Evolutionary conservation across 768 basidiomycete genomes (phyloP).

Genomic region (Hericium rajendrae): DNA sequence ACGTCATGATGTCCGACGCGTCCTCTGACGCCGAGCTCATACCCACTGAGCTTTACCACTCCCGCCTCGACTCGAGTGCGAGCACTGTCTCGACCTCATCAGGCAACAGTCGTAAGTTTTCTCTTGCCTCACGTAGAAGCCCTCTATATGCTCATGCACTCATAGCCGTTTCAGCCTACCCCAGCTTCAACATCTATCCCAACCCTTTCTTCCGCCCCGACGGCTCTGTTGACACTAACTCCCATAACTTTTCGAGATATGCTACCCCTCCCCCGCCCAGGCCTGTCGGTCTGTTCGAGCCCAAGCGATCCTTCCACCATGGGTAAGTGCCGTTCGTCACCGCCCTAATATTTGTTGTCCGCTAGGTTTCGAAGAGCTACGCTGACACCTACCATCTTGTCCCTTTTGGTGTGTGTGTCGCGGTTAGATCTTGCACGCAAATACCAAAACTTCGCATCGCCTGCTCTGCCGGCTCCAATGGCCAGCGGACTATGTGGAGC

Average conservation of each 20-base stretch:
- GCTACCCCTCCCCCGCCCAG: constrained; percentile 32
- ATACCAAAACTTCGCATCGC: constrained; percentile 79
- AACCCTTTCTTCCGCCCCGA: constrained; percentile 9
- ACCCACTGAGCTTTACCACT: constrained; percentile 40
- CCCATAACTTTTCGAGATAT: constrained; percentile 19
- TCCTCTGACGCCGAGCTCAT: constrained; percentile 49
- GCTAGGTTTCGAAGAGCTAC: background rate
- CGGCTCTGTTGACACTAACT: constrained; percentile 38
- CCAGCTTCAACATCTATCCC: constrained; percentile 49
- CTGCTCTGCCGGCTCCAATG: constrained; percentile 59
- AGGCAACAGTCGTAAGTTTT: constrained; percentile 15
- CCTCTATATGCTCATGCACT: constrained; percentile 24
- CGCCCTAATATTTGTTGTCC: background rate
- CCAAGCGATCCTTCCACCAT: constrained; percentile 54
- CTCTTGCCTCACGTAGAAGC: no score
- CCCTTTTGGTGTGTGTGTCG: constrained; percentile 1
- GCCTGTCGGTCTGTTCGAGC: constrained; percentile 58
- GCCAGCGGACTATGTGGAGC: constrained; percentile 77
- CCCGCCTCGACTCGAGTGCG: constrained; percentile 55
- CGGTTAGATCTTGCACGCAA: constrained; percentile 56
- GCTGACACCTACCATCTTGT: constrained; percentile 7
- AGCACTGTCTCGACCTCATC: constrained; percentile 46
- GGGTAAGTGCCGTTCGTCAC: constrained; percentile 39
- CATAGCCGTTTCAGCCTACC: constrained; percentile 34
- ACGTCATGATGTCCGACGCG: constrained; percentile 59